These are phyloP conservation scores for Emmonsia crescens DNA, from an alignment of 2,329 filamentous ascomycete genomes.

Conservation along the genomic window DNA sequence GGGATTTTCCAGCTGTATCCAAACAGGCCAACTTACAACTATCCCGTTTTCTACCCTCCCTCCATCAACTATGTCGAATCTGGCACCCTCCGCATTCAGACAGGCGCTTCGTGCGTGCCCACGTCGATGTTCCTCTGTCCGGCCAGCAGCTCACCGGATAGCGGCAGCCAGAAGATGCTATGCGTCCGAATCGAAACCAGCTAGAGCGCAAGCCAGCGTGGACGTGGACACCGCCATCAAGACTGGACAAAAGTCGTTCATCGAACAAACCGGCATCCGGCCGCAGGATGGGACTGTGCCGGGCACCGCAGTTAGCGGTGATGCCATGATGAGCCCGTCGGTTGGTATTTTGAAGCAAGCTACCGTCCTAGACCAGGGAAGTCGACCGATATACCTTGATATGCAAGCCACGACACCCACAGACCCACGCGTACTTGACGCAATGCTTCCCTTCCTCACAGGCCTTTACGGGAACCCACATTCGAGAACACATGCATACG, in stretches of 20 bases:
- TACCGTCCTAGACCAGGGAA: conserved; percentile 83
- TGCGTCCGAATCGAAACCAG: conserved; percentile 69
- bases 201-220: conserved; percentile 63
- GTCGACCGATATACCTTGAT: conserved; percentile 91
- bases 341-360: conserved; percentile 80
- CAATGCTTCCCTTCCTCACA: conserved; percentile 91
- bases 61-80: conserved; percentile 46
- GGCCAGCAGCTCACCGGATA: conserved; percentile 30
- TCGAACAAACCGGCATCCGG: conserved; percentile 45
- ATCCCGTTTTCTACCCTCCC: not conserved
- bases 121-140: conserved; percentile 37
- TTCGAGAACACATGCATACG: conserved; percentile 93
- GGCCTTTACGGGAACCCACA: conserved; percentile 95
- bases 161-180: conserved; percentile 50
- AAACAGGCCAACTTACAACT: not conserved
- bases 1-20: not conserved
- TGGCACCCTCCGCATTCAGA: conserved; percentile 59
- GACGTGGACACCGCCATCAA: conserved; percentile 73
- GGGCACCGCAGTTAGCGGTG: conserved; percentile 46
- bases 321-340: conserved; percentile 69
- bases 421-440: conserved; percentile 87
- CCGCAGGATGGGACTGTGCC: conserved; percentile 51
- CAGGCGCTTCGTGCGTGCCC: conserved; percentile 56
- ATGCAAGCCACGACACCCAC: conserved; percentile 96
- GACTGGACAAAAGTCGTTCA: conserved; percentile 72